Base-by-base conservation (phyloP, 2,329 filamentous ascomycete species). In the Nemania serpens region DNA sequence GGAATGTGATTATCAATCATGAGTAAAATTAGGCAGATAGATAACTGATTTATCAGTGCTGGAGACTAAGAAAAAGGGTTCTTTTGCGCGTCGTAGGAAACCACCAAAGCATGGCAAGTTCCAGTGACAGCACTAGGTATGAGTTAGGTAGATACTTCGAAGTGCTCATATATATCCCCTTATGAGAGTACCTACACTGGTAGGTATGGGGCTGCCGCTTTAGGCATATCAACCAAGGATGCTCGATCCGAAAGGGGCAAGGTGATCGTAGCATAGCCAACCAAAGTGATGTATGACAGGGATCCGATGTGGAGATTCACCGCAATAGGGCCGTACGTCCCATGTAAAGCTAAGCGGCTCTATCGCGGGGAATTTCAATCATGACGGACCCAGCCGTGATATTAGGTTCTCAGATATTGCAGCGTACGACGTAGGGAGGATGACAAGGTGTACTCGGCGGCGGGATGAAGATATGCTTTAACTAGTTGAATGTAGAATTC, bases 321-420 rank as follows among this genome's bases (percentile, higher is more conserved):
- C 69, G 70, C 59, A 66, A 66, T 71, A 72, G 69, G 68, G 70
- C 70, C 70, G 70, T 41, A 58, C 52, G 59, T 29, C 65, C 68
- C 70, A 71, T 68, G 69, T 66, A 59, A 60, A 63, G 57, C 63
- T 66, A 67, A 66, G 65, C 70, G 70, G 70, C 69, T 72, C 69
- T 70, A 71, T 70, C 68, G 66, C 70, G 70, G 69, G 68, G 69
- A 69, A 68, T 72, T 70, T 55, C 54, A 59, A 37, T 56, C 37
- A 46, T 42, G 37, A 56, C 29, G 17, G n/a, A 53, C 29, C 42
- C 18, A 53, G 36, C 42, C 55, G 36, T 25, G 17, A 46, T 33
- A 46, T 15, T 37, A 37, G 13, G 49, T 7, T 42, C n/a, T n/a
- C 20, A 56, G 56, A 51, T 58, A 42, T n/a, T 51, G 43, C 20